Percentiles rank a stretch among this genome's conserved stretches.
Conservation (phyloP, 768 basidiomycete species). For the Agaricus sinodeliciosus region DNA sequence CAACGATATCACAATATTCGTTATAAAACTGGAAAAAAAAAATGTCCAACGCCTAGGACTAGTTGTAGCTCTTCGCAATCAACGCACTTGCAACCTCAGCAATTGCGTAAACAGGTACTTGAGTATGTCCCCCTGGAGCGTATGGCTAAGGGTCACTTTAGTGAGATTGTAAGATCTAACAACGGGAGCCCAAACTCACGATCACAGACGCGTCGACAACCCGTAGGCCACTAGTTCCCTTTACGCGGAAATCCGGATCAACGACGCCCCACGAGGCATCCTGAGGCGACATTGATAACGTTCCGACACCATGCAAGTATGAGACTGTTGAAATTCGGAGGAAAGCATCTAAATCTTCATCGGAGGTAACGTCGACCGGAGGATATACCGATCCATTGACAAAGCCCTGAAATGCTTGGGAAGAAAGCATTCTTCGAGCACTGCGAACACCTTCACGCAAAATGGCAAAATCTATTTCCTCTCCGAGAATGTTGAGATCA, state of each 20-base stretch:
- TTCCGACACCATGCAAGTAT: constrained; percentile 25
- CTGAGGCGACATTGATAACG: constrained; percentile 24
- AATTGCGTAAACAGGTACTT: constrained; percentile 6
- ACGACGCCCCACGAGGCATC: constrained; percentile 25
- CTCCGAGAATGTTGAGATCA: constrained; percentile 6
- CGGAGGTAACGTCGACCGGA: constrained; percentile 1
- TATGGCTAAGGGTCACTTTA: background rate
- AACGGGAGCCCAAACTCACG: constrained; percentile 16
- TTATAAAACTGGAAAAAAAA: too few relatives aligned
- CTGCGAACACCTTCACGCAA: constrained; percentile 12
- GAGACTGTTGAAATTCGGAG: constrained; percentile 13
- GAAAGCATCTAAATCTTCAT: constrained; percentile 9
- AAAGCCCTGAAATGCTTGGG: constrained; percentile 2
- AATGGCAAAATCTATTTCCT: constrained; percentile 8
- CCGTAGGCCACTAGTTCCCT: constrained; percentile 26
- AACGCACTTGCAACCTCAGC: constrained; percentile 5
- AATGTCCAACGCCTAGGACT: too few relatives aligned
- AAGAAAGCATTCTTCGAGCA: constrained; percentile 6
- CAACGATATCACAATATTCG: too few relatives aligned
- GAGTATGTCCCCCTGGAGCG: constrained; percentile 3
- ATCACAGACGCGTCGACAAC: constrained; percentile 32
- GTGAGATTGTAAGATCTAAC: background rate
- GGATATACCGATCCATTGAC: background rate
- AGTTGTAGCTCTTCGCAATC: background rate
- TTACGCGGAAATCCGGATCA: constrained; percentile 29